Evolutionary conservation across 2,329 filamentous ascomycete species (phyloP), one percentile per base, ranked within the genome.

Genomic region (Colletotrichum cordylinicola): DNA sequence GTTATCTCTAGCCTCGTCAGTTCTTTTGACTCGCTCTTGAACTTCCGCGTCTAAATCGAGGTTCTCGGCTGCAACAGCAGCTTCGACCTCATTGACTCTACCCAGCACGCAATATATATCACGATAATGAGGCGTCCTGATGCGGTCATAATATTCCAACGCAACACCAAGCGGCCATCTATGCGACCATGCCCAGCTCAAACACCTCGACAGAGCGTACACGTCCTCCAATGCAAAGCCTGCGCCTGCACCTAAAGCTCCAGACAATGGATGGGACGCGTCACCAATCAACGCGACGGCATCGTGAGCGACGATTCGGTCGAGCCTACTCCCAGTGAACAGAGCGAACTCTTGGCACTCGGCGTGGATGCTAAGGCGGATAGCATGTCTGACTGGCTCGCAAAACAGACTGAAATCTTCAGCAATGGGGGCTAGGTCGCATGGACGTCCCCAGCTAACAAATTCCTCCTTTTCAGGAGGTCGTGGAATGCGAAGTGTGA

Each of bases 391-490:
- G 4, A 61, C 27, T n/a, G 56, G 56, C 8, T 29, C 27, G 27
- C 56, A 61, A 33, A 61, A 61, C 2, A 31, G 3, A 33, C 8
- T 31, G 27, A 31, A 61, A 10, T 61, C 29, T 13, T 29, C 27
- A 13, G 31, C 27, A 8, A 61, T 29, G 3, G 56, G 18, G 31
- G 27, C 27, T 4, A 61, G 56, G 16, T 61, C 29, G 27, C 27
- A 29, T 18, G 18, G 56, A 18, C 56, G 56, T 12, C 82, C 82
- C 82, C 82, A 84, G 66, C 80, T 82, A 13, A 81, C 80, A 1
- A 79, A 78, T 5, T 80, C 77, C 29, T 81, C 79, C 2, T 77
- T 77, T 21, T 79, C 79, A 2, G 12, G 31, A 7, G 77, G 77
- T 1, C 76, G 77, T 15, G 77, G 76, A 35, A 80, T 78, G n/a